Evolutionary conservation across 2,329 filamentous ascomycete species (phyloP), one percentile per base, ranked within the genome.

Genomic region (Xenoacremonium recifei): DNA sequence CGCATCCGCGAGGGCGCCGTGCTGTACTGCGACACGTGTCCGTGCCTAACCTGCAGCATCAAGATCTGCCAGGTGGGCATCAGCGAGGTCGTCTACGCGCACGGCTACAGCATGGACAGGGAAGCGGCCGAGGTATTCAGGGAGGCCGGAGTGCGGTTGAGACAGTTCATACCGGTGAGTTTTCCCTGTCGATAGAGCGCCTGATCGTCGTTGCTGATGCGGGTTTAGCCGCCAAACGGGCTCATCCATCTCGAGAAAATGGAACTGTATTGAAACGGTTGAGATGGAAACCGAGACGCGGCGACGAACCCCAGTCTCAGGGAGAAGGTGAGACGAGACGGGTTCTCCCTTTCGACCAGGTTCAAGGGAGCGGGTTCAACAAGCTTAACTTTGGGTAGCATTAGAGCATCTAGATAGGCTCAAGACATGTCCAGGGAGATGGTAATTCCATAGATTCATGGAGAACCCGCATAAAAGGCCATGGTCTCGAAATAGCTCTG

Each of bases 41-140:
- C 93, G 4, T 99, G 93, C 63, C 73, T 99, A 64, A 99, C 93
- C 3, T 99, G 93, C 67, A 96, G 89, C 58, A 95, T 99, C 72
- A 99, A 99, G 72, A 97, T 99, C 59, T 88, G 89, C 17, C 93
- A 99, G 70, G 89, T 97, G 6, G 93, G 93, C 15, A 96, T 99
- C 52, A 82, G 80, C 31, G 93, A 99, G 72, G 93, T 99, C 12
- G 91, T 99, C 12, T 99, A 96, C 59, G 91, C 83, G 51, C 86
- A 95, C 61, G 83, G 87, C 19, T 99, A 99, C 64, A 92, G 92
- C 63, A 96, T 99, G 85, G 93, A 99, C 60, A 79, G 73, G 30
- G 82, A 89, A 64, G 87, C 89, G 27, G 89, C 91, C 7, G 79
- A 80, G 38, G 86, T 99, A 20, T 87, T 99, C 53, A 73, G 80